phyloP scores from a whole-genome alignment of 805 yeast species.

The Starmera caribaea region DNA sequence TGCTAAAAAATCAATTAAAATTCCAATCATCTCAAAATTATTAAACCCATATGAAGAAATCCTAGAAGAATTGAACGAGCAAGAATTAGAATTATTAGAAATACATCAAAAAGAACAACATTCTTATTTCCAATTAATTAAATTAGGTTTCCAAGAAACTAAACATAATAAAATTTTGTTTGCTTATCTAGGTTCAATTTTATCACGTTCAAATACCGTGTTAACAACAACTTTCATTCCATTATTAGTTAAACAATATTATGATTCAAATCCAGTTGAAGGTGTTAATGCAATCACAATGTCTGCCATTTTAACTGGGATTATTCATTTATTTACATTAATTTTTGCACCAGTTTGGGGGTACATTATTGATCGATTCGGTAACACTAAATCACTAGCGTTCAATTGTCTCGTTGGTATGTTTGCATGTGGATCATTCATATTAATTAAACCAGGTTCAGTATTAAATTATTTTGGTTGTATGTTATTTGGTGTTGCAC shows the following conservation, averaged over 20 bases:
- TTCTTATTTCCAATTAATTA: slow-evolving; percentile 31
- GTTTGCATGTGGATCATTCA: slow-evolving; percentile 30
- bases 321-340: slow-evolving; percentile 48
- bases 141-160: slow-evolving; percentile 39
- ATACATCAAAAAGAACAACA: slow-evolving; percentile 2
- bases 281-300: slow-evolving; percentile 36
- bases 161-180: slow-evolving; percentile 37
- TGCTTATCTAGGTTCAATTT: slow-evolving; percentile 53
- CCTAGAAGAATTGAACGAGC: slow-evolving; percentile 22
- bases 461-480: slow-evolving; percentile 27
- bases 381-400: slow-evolving; percentile 26
- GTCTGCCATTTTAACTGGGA: slow-evolving; percentile 54
- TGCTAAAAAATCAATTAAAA: slow-evolving; percentile 26
- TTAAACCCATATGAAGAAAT: slow-evolving; percentile 21
- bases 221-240: slow-evolving; percentile 54
- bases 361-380: slow-evolving; percentile 36
- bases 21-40: slow-evolving; percentile 15
- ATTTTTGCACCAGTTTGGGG: slow-evolving; percentile 62
- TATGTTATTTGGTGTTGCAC: slow-evolving; percentile 45
- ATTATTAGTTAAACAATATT: slow-evolving; percentile 48
- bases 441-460: slow-evolving; percentile 25
- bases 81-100: slow-evolving; percentile 12
- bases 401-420: slow-evolving; percentile 34
- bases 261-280: slow-evolving; percentile 41
- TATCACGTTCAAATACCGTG: slow-evolving; percentile 56